Base-by-base conservation (phyloP, 306 rosid genomes). In the Morella rubra region DNA sequence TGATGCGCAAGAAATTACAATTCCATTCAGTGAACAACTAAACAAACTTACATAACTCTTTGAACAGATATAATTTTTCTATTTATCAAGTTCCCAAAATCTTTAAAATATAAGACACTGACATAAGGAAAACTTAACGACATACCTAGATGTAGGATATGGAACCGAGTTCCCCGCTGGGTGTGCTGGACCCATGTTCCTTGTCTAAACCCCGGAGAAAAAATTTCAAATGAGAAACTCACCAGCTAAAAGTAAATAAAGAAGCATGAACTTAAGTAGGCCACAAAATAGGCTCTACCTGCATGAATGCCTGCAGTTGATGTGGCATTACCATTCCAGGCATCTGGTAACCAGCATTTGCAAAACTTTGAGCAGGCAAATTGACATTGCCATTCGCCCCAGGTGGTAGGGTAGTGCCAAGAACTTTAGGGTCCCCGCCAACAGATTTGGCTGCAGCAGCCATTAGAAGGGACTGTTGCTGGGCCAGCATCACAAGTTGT, bases 401-500 rank as follows among this genome's bases (percentile, higher is more conserved):
- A 74, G 86, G 75, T 56, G 84, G 93, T 74, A 84, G 97, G 14
- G 81, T 53, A 55, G 67, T 56, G 60, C 82, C 75, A 60, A 87
- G 82, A 77, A 80, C 58, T 78, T 85, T 88, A 45, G 81, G 80
- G 76, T 89, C 89, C 66, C 71, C 81, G 10, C 85, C 87, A 32
- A 79, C 81, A 80, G 97, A 90, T 80, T 91, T 92, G 81, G 90
- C 90, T 62, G 90, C 92, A 56, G 95, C 90, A 69, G 97, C 97
- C 93, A 93, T 82, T 73, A 93, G 84, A 84, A 91, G 90, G 75
- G 98, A 87, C 84, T 90, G 98, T 55, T 91, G 97, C 79, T 93
- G 98, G 54, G 97, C 96, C 76, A 90, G 85, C 92, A 92, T 89
- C 52, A 96, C 92, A 79, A 90, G 86, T 83, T 96, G 99, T 72